These are phyloP conservation scores for Talaromyces sp. DNA, from an alignment of 2,329 filamentous ascomycete genomes.

Conservation along the genomic window DNA sequence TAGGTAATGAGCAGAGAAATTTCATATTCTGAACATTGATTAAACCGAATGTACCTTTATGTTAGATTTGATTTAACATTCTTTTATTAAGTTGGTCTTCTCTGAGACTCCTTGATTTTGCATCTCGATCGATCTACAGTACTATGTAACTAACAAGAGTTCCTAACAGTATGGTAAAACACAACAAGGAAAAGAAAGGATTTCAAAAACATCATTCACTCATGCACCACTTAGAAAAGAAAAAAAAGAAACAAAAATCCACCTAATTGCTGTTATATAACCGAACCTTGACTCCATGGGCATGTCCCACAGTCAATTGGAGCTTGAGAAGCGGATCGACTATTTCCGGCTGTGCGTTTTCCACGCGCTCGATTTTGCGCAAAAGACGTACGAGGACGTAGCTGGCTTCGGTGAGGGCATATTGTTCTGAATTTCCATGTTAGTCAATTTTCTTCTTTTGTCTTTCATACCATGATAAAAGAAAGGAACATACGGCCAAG, in stretches of 20 bases:
- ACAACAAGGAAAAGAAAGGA: no score
- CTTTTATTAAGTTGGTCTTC: no score
- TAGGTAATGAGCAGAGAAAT: no score
- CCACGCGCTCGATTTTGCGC: conserved; percentile 47
- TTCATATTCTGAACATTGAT: no score
- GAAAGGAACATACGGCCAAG: conserved; percentile 14
- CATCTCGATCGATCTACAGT: no score
- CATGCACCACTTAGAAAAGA: not conserved
- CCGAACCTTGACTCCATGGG: conserved; percentile 1
- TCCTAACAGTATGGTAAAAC: not conserved
- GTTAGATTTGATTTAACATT: no score
- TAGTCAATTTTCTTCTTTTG: not conserved
- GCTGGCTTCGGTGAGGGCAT: conserved; percentile 17
- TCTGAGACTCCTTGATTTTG: no score
- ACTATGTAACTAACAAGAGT: no score
- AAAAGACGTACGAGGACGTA: conserved; percentile 18
- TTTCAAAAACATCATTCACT: no score
- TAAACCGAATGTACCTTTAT: no score
- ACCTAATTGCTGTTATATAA: not conserved
- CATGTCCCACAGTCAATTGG: conserved; percentile 4
- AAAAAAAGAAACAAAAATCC: not conserved
- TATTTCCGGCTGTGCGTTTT: conserved; percentile 8
- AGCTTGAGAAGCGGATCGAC: not conserved
- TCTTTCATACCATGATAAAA: not conserved
- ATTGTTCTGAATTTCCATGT: conserved; percentile 12